Conservation (phyloP, 73 alveolate species). For the Stentor coeruleus region DNA sequence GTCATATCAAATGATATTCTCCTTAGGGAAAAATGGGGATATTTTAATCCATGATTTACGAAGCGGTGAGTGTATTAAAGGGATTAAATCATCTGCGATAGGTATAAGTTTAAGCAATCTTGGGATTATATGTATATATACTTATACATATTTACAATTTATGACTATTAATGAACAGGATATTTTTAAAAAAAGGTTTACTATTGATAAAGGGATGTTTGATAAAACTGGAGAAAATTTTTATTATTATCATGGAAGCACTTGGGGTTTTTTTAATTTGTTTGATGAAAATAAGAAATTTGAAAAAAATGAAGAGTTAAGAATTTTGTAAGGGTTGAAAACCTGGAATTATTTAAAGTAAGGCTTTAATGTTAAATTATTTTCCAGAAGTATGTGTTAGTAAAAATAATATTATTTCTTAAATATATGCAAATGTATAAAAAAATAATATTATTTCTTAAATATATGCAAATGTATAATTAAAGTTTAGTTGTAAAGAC, state of each 20-base stretch:
- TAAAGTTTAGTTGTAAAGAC: too few relatives aligned
- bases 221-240: neutral
- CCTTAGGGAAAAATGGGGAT: neutral
- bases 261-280: neutral
- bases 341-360: too few relatives aligned
- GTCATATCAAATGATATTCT: neutral
- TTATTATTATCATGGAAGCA: neutral
- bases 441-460: too few relatives aligned
- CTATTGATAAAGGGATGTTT: neutral
- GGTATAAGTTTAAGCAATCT: neutral
- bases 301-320: neutral
- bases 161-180: neutral
- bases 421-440: too few relatives aligned
- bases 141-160: neutral
- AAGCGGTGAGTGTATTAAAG: neutral
- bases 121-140: neutral
- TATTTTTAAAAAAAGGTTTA: too few relatives aligned
- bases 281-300: neutral
- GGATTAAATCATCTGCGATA: neutral
- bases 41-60: constrained; percentile 13
- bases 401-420: too few relatives aligned
- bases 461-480: too few relatives aligned
- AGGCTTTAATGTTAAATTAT: too few relatives aligned
- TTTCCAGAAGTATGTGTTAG: too few relatives aligned
- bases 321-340: too few relatives aligned